These are phyloP conservation scores for Kondoa malvinella DNA, from an alignment of 768 basidiomycete genomes.

Conservation along the genomic window DNA sequence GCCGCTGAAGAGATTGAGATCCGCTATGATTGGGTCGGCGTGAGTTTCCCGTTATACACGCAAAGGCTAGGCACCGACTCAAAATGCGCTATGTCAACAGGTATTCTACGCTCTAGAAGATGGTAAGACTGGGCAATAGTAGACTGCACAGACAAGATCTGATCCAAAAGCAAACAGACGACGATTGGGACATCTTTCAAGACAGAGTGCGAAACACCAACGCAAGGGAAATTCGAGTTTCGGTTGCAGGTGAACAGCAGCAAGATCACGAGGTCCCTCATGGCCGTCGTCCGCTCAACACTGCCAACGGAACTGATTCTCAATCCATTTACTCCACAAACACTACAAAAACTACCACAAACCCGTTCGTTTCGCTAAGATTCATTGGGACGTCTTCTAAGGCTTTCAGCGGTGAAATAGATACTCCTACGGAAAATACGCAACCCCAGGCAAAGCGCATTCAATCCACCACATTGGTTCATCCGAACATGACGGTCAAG, in stretches of 20 bases:
- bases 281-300: conserved; percentile 15
- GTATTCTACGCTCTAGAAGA: conserved; percentile 27
- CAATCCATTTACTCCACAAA: conserved; percentile 15
- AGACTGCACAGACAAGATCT: background rate
- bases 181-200: conserved; percentile 25
- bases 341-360: conserved; percentile 14
- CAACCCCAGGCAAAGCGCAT: conserved; percentile 18
- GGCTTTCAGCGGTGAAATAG: background rate
- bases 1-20: conserved; percentile 13
- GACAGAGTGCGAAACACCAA: conserved; percentile 5
- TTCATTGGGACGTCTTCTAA: background rate
- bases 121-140: conserved; percentile 9
- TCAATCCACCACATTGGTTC: conserved; percentile 26
- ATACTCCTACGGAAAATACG: background rate
- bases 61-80: background rate
- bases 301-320: conserved; percentile 11
- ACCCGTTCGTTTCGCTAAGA: background rate
- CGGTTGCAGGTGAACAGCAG: conserved; percentile 20
- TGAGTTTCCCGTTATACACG: background rate
- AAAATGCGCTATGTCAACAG: conserved; percentile 3
- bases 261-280: conserved; percentile 22
- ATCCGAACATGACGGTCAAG: conserved; percentile 12
- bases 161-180: conserved; percentile 20
- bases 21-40: conserved; percentile 23
- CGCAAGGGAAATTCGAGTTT: conserved; percentile 18